Percentiles rank a stretch among this genome's conserved stretches.
Evolutionary conservation across 1,139 yeast species (phyloP).

Genomic region (Yamadazyma songkhlaensis): DNA sequence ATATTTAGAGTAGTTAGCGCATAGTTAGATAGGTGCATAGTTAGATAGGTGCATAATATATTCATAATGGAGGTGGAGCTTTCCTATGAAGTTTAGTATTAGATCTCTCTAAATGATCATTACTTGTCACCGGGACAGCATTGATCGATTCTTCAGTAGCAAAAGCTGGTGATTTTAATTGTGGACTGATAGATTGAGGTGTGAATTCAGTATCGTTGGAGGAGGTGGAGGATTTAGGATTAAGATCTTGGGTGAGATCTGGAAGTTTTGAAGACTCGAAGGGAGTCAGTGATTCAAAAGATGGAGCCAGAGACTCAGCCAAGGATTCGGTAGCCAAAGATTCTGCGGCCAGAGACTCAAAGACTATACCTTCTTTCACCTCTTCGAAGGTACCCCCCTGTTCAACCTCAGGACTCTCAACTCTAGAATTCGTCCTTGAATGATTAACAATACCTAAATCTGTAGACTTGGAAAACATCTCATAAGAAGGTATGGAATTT

Average conservation of each 20-base stretch:
- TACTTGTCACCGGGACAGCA: constrained; percentile 1
- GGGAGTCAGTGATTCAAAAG: neutral
- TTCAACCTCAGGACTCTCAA: too few relatives aligned
- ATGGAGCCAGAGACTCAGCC: too few relatives aligned
- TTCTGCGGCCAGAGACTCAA: too few relatives aligned
- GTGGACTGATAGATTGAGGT: constrained; percentile 2
- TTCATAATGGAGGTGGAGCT: constrained; percentile 15
- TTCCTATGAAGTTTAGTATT: constrained; percentile 13
- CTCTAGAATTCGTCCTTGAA: constrained; percentile 11
- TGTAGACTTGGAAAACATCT: constrained; percentile 14
- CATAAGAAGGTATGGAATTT: constrained; percentile 7
- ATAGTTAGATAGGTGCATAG: too few relatives aligned
- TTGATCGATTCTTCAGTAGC: neutral
- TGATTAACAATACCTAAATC: constrained; percentile 7
- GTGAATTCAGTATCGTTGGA: too few relatives aligned
- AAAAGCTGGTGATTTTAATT: constrained; percentile 1
- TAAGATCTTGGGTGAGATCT: too few relatives aligned
- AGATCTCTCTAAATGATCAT: constrained; percentile 1
- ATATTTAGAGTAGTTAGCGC: too few relatives aligned
- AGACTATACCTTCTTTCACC: neutral
- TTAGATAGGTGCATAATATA: too few relatives aligned
- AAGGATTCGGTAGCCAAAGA: too few relatives aligned
- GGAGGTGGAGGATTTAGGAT: too few relatives aligned
- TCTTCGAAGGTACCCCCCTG: too few relatives aligned
- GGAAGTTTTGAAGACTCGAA: neutral